Percentiles rank a stretch among this genome's conserved stretches.
These are phyloP conservation scores for Dictyophora rubrovolvata DNA, from an alignment of 768 basidiomycete genomes.

Conservation along the genomic window DNA sequence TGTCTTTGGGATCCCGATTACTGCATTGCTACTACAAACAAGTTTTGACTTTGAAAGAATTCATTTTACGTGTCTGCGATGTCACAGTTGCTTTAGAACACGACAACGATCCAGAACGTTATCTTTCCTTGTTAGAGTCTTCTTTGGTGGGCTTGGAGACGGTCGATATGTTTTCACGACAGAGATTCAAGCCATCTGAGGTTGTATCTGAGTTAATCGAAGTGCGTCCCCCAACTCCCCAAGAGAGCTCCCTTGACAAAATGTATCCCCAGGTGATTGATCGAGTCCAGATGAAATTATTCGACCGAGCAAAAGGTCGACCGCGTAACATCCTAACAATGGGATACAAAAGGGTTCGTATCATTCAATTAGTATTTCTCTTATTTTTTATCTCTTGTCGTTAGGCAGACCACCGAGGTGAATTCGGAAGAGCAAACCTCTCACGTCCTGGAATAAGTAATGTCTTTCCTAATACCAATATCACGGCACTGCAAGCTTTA, in stretches of 20 bases:
- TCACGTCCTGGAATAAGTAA: slow-evolving; percentile 40
- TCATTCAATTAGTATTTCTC: background rate
- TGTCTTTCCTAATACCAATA: slow-evolving; percentile 62
- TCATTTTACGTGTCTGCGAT: background rate
- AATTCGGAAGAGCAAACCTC: slow-evolving; percentile 30
- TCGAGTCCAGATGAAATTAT: slow-evolving; percentile 45
- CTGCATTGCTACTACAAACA: slow-evolving; percentile 1
- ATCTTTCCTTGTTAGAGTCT: background rate
- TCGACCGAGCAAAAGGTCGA: slow-evolving; percentile 28
- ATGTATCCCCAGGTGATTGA: slow-evolving; percentile 42
- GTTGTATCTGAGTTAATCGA: slow-evolving; percentile 6
- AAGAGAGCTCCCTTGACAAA: background rate
- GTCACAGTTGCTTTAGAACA: background rate
- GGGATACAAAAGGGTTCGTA: slow-evolving; percentile 52
- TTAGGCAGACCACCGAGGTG: slow-evolving; percentile 24
- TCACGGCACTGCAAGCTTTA: slow-evolving; percentile 50
- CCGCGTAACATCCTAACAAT: slow-evolving; percentile 51
- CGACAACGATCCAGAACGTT: background rate
- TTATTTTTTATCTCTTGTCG: background rate
- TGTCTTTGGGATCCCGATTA: background rate
- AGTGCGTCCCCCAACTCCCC: background rate
- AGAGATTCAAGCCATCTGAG: background rate
- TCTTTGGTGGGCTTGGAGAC: slow-evolving; percentile 4
- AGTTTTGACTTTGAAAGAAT: slow-evolving; percentile 1
- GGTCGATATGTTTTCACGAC: background rate